Evolutionary conservation across 768 basidiomycete genomes (phyloP).

Genomic region (Podaxis mareebaensis): DNA sequence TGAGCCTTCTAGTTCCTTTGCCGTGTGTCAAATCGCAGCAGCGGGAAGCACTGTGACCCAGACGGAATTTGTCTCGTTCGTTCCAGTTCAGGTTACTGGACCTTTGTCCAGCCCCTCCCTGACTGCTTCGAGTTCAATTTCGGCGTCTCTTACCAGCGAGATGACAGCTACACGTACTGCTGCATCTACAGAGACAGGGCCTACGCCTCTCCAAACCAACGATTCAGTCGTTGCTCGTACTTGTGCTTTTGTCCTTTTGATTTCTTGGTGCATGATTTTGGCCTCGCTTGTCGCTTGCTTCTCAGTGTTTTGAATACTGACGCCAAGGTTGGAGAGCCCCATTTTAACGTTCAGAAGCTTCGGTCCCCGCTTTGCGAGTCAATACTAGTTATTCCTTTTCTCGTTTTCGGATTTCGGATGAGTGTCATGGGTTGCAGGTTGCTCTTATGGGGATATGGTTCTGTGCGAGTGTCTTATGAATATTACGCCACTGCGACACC

Average conservation of each 20-base stretch:
- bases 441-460: too few relatives aligned
- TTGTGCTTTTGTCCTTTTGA: neutral
- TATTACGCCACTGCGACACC: too few relatives aligned
- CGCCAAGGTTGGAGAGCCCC: neutral
- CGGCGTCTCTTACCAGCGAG: neutral
- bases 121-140: neutral
- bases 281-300: neutral
- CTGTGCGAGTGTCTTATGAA: too few relatives aligned
- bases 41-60: neutral
- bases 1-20: neutral
- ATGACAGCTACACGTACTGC: neutral
- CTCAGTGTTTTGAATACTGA: neutral
- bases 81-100: neutral
- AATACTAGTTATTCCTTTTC: too few relatives aligned
- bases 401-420: too few relatives aligned
- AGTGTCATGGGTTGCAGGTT: too few relatives aligned
- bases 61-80: neutral
- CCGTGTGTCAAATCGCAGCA: neutral
- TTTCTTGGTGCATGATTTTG: neutral
- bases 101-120: neutral
- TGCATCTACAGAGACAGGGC: neutral
- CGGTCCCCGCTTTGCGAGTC: too few relatives aligned
- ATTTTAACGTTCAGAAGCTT: too few relatives aligned
- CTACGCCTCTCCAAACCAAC: neutral
- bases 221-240: neutral